A percentile compares a stretch with the other conserved stretches of the same genome.
phyloP scores from a whole-genome alignment of 345 rosid species.

The Eucalyptus melliodora region DNA sequence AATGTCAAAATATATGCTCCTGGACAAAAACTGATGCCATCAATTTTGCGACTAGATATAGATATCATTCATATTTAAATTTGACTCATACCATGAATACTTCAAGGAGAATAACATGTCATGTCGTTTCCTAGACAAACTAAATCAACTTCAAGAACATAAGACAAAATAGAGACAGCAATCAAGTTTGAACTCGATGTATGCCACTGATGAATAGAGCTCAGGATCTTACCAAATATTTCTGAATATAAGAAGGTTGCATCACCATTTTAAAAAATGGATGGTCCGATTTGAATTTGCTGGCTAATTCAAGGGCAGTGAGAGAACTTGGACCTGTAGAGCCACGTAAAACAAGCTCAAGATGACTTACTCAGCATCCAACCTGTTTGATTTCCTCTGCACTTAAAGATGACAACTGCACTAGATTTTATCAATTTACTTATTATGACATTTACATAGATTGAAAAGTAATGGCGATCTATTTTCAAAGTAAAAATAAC shows the following conservation, averaged over 20 bases:
- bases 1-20: not conserved
- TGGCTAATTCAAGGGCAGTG: not conserved
- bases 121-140: not conserved
- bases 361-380: not conserved
- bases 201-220: not conserved
- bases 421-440: not conserved
- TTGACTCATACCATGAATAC: not conserved
- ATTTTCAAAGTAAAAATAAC: not conserved
- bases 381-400: not conserved
- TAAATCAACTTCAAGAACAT: not conserved
- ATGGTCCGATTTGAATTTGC: not conserved
- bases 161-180: not conserved
- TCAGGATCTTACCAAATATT: not conserved
- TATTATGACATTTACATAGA: not conserved
- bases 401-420: not conserved
- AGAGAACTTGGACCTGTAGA: not conserved
- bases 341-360: not conserved
- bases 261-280: not conserved
- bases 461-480: not conserved
- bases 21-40: not conserved
- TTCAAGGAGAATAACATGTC: not conserved
- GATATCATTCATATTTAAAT: not conserved
- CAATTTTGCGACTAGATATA: not conserved
- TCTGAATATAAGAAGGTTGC: not conserved
- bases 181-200: not conserved